Percentiles rank a stretch among this genome's conserved stretches.
phyloP scores from a whole-genome alignment of 768 basidiomycete species.

The Russula griseocarnosa region DNA sequence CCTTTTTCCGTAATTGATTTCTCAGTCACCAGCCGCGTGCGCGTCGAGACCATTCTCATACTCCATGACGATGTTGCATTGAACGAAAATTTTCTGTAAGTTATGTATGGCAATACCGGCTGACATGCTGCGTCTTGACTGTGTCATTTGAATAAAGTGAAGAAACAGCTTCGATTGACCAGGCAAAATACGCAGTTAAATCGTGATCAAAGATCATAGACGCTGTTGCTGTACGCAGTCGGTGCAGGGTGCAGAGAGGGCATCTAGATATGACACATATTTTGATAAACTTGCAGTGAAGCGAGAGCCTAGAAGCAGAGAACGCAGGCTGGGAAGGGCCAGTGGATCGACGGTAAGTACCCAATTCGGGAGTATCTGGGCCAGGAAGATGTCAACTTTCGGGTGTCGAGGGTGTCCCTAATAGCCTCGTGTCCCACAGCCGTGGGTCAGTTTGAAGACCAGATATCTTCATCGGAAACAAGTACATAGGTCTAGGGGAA shows the following conservation, averaged over 20 bases:
- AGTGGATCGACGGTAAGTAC: neutral
- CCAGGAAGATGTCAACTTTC: neutral
- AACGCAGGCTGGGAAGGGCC: neutral
- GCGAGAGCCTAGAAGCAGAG: neutral
- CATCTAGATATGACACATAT: neutral
- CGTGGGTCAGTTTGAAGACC: neutral
- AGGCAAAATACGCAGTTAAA: neutral
- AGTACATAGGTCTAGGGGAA: neutral
- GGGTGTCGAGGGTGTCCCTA: neutral
- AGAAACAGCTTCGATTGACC: neutral
- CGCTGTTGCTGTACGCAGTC: neutral
- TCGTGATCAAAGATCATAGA: conserved; percentile 3
- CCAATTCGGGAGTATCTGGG: neutral
- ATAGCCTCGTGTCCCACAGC: neutral
- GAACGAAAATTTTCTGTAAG: neutral
- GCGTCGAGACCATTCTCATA: neutral
- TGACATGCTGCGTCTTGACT: neutral
- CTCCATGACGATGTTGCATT: neutral
- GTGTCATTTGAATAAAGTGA: too few species aligned
- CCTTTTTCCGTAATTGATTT: neutral
- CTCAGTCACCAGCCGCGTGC: neutral
- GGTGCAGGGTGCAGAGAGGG: neutral
- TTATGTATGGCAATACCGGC: neutral
- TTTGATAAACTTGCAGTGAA: neutral
- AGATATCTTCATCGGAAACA: conserved; percentile 2